A percentile compares a stretch with the other conserved stretches of the same genome.
Conservation (phyloP, 352 stramenopile species). For the Globisporangium spinosum region DNA sequence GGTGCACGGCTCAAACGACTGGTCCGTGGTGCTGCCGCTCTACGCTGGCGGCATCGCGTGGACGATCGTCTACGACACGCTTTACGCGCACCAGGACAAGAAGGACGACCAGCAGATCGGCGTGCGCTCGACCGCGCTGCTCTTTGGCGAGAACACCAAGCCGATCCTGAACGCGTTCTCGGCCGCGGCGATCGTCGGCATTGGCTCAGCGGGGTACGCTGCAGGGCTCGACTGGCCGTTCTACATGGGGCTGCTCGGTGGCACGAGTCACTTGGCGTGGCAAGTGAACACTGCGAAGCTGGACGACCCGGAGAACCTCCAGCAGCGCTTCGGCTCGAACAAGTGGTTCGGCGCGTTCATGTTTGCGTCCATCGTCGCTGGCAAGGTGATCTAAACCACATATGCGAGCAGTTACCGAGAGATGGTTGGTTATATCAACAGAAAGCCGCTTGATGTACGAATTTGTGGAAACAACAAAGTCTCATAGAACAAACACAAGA, state of each 20-base stretch:
- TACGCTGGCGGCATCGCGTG: slow-evolving; percentile 94
- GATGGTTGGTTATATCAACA: no score
- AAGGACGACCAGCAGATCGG: slow-evolving; percentile 95
- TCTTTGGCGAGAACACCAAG: slow-evolving; percentile 94
- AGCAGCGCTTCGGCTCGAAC: slow-evolving; percentile 93
- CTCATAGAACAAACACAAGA: not conserved
- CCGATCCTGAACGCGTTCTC: slow-evolving; percentile 89
- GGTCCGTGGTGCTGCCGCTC: slow-evolving; percentile 90
- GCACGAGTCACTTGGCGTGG: slow-evolving; percentile 94
- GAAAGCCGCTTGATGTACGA: no score
- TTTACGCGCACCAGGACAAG: slow-evolving; percentile 99
- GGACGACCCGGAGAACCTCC: slow-evolving; percentile 91
- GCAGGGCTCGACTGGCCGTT: slow-evolving; percentile 84
- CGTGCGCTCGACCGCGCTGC: slow-evolving; percentile 94
- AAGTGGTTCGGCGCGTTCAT: slow-evolving; percentile 85
- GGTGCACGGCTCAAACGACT: slow-evolving; percentile 78
- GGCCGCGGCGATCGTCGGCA: slow-evolving; percentile 50
- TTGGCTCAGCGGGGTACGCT: slow-evolving; percentile 76
- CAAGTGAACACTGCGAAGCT: slow-evolving; percentile 96
- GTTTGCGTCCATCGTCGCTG: slow-evolving; percentile 76
- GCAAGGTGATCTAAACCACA: slow-evolving; percentile 50
- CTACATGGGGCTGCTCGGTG: slow-evolving; percentile 83
- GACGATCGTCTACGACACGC: slow-evolving; percentile 99
- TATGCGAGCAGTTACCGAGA: not conserved
- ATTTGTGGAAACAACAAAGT: no score